A percentile compares a stretch with the other conserved stretches of the same genome.
Conservation (phyloP, 805 yeast species). For the Torulaspora microellipsoides region DNA sequence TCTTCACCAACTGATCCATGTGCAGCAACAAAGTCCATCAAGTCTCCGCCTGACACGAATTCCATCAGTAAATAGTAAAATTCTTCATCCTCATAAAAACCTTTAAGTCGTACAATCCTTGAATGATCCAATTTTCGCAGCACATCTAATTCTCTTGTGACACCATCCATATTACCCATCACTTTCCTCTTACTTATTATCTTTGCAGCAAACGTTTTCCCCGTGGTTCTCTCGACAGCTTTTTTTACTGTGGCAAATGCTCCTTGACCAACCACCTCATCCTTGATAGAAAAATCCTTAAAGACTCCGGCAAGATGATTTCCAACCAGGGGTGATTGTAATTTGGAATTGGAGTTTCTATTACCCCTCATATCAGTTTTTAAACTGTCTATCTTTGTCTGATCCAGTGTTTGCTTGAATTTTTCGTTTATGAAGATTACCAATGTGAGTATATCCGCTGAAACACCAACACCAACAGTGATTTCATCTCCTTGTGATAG, state of each 20-base stretch:
- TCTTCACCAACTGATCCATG: slow-evolving; percentile 90
- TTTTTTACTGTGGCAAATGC: slow-evolving; percentile 95
- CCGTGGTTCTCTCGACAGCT: slow-evolving; percentile 81
- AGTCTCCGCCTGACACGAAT: slow-evolving; percentile 91
- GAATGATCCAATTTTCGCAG: slow-evolving; percentile 76
- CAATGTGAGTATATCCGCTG: slow-evolving; percentile 55
- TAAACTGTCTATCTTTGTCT: slow-evolving; percentile 10
- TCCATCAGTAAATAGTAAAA: slow-evolving; percentile 91
- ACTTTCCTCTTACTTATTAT: slow-evolving; percentile 80
- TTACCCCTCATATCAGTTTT: slow-evolving; percentile 2
- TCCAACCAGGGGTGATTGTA: slow-evolving; percentile 6
- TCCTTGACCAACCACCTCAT: slow-evolving; percentile 93
- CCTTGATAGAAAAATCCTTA: slow-evolving; percentile 69
- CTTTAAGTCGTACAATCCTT: slow-evolving; percentile 75
- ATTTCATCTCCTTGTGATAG: slow-evolving; percentile 91
- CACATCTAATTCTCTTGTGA: slow-evolving; percentile 79
- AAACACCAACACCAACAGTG: slow-evolving; percentile 81
- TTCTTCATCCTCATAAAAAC: slow-evolving; percentile 78
- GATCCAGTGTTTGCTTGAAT: slow-evolving; percentile 28
- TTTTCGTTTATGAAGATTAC: slow-evolving; percentile 42
- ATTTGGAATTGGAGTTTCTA: slow-evolving; percentile 3
- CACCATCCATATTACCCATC: slow-evolving; percentile 74
- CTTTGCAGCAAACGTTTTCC: slow-evolving; percentile 85
- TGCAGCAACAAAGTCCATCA: slow-evolving; percentile 95
- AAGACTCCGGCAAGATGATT: slow-evolving; percentile 44